Conservation (phyloP, 176 grass and related monocot genomes). For the Pontederia paniculata region DNA sequence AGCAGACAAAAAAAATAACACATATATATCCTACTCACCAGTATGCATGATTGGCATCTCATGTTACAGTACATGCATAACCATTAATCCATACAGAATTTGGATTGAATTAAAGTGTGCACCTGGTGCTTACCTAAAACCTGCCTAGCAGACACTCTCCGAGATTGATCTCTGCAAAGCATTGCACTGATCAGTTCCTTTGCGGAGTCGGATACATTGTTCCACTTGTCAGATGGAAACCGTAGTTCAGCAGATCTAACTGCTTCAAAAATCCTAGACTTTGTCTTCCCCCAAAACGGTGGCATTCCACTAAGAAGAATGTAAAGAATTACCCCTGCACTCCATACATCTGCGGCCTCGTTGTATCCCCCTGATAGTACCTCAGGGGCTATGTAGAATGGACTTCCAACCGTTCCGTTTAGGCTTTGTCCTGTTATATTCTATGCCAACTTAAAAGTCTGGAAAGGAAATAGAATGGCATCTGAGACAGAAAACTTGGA, state of each 20-base stretch:
- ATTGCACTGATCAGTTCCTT: slow-evolving; percentile 70
- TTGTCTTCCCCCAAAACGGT: slow-evolving; percentile 86
- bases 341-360: slow-evolving; percentile 88
- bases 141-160: slow-evolving; percentile 49
- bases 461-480: background rate
- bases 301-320: slow-evolving; percentile 89
- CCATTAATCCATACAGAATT: background rate
- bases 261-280: slow-evolving; percentile 83
- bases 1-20: no score
- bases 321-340: slow-evolving; percentile 80
- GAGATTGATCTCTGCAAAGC: slow-evolving; percentile 51
- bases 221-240: slow-evolving; percentile 75
- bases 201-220: slow-evolving; percentile 54
- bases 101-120: background rate
- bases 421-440: slow-evolving; percentile 61
- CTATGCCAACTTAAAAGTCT: slow-evolving; percentile 1
- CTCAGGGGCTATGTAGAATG: slow-evolving; percentile 94
- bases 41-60: no score
- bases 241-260: slow-evolving; percentile 61
- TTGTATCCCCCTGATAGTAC: slow-evolving; percentile 82
- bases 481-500: slow-evolving; percentile 6
- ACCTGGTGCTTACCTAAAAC: slow-evolving; percentile 54
- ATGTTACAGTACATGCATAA: no score
- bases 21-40: no score
- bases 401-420: slow-evolving; percentile 81